These are phyloP conservation scores for Mucor saturninus DNA, from an alignment of 371 early-diverging fungal species.

Conservation along the genomic window DNA sequence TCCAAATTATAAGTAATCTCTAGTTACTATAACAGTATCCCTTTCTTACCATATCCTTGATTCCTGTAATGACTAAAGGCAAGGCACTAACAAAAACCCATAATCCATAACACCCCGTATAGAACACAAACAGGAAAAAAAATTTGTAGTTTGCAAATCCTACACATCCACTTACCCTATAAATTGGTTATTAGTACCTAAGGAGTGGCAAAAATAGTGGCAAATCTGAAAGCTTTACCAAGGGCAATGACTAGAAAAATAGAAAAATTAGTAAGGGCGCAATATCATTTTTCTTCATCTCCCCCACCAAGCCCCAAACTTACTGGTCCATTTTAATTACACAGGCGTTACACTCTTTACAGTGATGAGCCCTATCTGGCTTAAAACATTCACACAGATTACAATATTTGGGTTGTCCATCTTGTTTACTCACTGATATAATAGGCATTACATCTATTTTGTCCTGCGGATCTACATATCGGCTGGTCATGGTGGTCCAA, in stretches of 20 bases:
- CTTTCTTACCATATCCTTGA: slow-evolving; percentile 42
- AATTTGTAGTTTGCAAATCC: slow-evolving; percentile 68
- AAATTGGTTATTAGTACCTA: not conserved
- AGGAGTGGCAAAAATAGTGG: not conserved
- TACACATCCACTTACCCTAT: slow-evolving; percentile 60
- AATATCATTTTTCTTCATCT: not conserved
- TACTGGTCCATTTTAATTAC: slow-evolving; percentile 72
- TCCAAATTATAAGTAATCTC: not conserved
- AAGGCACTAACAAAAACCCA: slow-evolving; percentile 48
- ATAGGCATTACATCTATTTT: slow-evolving; percentile 36
- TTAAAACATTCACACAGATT: slow-evolving; percentile 59
- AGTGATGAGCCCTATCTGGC: slow-evolving; percentile 69
- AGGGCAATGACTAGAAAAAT: slow-evolving; percentile 61
- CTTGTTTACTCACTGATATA: slow-evolving; percentile 46
- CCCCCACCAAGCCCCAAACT: slow-evolving; percentile 17
- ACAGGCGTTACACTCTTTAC: slow-evolving; percentile 66
- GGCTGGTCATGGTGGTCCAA: slow-evolving; percentile 18
- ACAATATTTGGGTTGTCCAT: slow-evolving; percentile 61
- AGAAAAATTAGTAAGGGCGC: not conserved
- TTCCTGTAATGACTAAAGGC: slow-evolving; percentile 39
- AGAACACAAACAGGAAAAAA: slow-evolving; percentile 59
- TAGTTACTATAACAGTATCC: not conserved
- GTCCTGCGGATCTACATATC: slow-evolving; percentile 7
- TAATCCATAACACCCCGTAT: slow-evolving; percentile 53
- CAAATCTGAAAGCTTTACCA: slow-evolving; percentile 29